Conservation (phyloP, 345 rosid genomes). For the Gossypium stocksii region DNA sequence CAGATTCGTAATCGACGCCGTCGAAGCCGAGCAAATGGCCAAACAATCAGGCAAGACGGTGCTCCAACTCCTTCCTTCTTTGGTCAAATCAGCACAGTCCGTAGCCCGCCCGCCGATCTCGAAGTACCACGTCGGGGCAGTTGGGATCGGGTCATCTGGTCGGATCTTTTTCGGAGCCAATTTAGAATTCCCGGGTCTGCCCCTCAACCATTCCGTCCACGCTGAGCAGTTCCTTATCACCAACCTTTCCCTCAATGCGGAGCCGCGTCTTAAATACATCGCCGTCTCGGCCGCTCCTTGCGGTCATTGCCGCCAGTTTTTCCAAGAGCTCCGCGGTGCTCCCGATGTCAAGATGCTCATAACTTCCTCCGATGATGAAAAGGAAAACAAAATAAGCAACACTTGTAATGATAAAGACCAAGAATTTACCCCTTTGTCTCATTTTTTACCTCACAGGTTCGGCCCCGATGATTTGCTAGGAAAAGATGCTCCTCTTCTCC, state of each 20-base stretch:
- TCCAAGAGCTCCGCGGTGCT: constrained; percentile 77
- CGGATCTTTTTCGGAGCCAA: constrained; percentile 84
- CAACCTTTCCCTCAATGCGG: constrained; percentile 69
- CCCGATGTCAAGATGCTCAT: constrained; percentile 50
- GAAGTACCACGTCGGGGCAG: constrained; percentile 68
- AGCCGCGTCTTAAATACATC: constrained; percentile 42
- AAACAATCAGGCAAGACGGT: constrained; percentile 42
- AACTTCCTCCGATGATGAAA: constrained; percentile 20
- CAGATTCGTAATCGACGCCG: constrained; percentile 56
- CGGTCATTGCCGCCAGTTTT: constrained; percentile 98
- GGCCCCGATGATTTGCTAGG: constrained; percentile 78
- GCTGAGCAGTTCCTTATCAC: constrained; percentile 96
- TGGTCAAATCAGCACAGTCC: constrained; percentile 61
- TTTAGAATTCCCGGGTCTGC: constrained; percentile 85
- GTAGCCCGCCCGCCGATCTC: constrained; percentile 85
- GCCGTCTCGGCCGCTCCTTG: constrained; percentile 96
- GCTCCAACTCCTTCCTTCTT: constrained; percentile 56
- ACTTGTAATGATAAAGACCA: constrained; percentile 11
- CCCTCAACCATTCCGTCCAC: constrained; percentile 88
- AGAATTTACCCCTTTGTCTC: constrained; percentile 39
- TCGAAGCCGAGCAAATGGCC: constrained; percentile 71
- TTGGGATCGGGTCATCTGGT: constrained; percentile 87
- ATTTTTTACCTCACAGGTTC: constrained; percentile 65
- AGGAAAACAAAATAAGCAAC: constrained; percentile 9
- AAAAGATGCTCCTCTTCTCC: constrained; percentile 54